phyloP scores from a whole-genome alignment of 2,329 filamentous ascomycete genomes.

The Aspergillus fijiensis region DNA sequence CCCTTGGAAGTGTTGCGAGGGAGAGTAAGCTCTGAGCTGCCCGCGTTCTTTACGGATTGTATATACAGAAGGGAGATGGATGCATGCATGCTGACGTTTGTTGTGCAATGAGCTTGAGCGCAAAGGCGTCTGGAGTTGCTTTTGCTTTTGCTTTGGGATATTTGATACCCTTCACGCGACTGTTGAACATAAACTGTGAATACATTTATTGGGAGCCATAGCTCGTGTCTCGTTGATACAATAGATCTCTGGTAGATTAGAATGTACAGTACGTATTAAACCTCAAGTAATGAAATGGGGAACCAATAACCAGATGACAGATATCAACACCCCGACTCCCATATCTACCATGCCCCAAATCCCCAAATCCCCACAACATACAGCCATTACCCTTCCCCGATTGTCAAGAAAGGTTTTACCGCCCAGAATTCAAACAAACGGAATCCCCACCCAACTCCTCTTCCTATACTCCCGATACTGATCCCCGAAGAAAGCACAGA shows the following conservation, averaged over 20 bases:
- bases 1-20: slow-evolving; percentile 39
- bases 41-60: not conserved
- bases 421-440: slow-evolving; percentile 32
- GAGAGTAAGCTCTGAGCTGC: slow-evolving; percentile 51
- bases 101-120: slow-evolving; percentile 7
- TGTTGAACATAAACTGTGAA: not conserved
- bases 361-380: too few relatives aligned
- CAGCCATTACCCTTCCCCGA: too few relatives aligned
- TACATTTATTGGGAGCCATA: not conserved
- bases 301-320: too few relatives aligned
- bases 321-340: too few relatives aligned
- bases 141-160: not conserved
- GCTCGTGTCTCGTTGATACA: too few relatives aligned
- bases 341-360: not conserved
- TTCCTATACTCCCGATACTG: slow-evolving; percentile 75
- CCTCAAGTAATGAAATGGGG: too few relatives aligned
- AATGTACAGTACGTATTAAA: too few relatives aligned
- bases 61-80: not conserved
- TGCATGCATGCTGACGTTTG: not conserved
- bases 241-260: too few relatives aligned
- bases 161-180: slow-evolving; percentile 17
- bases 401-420: too few relatives aligned
- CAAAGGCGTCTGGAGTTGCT: slow-evolving; percentile 13
- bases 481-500: slow-evolving; percentile 79
- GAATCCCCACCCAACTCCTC: slow-evolving; percentile 74